Base-by-base conservation (phyloP, 1,284 basidiomycete species). In the Pseudozyma sp. region DNA sequence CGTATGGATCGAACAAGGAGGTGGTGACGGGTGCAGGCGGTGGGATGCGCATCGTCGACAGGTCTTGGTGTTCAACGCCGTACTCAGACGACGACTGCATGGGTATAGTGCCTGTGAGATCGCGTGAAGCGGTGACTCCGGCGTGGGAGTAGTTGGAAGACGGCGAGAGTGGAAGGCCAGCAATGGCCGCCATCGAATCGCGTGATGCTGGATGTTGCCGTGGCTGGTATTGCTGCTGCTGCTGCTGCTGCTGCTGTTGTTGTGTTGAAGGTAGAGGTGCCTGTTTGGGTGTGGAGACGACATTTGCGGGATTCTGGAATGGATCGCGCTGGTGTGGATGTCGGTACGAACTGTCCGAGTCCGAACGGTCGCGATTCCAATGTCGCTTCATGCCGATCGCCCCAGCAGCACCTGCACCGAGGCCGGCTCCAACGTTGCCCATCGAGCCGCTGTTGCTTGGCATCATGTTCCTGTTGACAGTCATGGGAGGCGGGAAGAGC, bases 401-500 rank as follows among this genome's bases (percentile, higher is more conserved):
- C 1, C 64, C 58, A 19, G 57, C 57, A 31, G 46, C 40, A 10
- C 58, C 59, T 14, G 33, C 44, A 17, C 42, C 44, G 17, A 50
- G 29, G 4, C 19, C 46, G 0, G 33, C 47, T 14, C 56, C 54
- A 33, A 43, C 31, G 39, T 45, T 49, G 17, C 48, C 17, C 2
- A 14, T 49, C 19, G 48, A 37, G 6, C 19, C 35, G 11, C 46
- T 39, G 11, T 35, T 13, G 39, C 24, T 14, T 14, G 59, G 50
- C 59, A 68, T 53, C 61, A 64, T 59, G 34, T 45, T 39, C 17
- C 49, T 45, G n/a, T 54, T 60, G 9, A 44, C 17, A 16, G 69
- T 60, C 64, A 59, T 47, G 1, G 72, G 72, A 3, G 72, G 72
- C 34, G 72, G 72, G 52, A 75, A 75, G 16, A 75, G 55, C 17